Evolutionary conservation across 176 grass and related monocot species (phyloP), one percentile per base, ranked within the genome.

Genomic region (Juncus effusus): DNA sequence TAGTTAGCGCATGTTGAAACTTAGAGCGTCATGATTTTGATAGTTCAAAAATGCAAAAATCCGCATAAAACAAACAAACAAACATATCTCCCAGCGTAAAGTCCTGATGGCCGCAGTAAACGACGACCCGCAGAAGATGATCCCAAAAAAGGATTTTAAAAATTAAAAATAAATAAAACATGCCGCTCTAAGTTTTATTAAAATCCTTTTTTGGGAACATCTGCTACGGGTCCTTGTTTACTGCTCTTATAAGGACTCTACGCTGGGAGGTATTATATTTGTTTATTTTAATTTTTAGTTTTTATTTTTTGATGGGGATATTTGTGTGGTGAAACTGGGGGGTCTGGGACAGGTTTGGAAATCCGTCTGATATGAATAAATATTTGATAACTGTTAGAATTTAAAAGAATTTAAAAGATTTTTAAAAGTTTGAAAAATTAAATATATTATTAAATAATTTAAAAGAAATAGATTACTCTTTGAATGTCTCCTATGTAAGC

Each of bases 61-160:
- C 19, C 1, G 19, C 19, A 28, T 28, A 56, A 10, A 64, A 74
- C 38, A 50, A 37, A 76, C 45, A 82, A 59, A 47, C 36, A 74
- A 59, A 77, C 56, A 16, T 77, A 96, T 87, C 88, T 86, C 77
- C 93, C 93, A 96, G 16, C 93, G 88, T 55, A 96, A 42, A 69
- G 93, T 91, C 77, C 93, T 88, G 65, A 96, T 96, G 63, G 93
- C 93, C 79, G 93, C 93, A 4, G 93, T 96, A 73, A 96, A 96
- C 56, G 91, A 87, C 53, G 93, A 96, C 61, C 93, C 93, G 65
- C 91, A 96, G 80, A 28, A 28, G 8, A 92, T 96, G 88, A 87
- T 87, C 62, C 74, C 82, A 53, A 96, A 92, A 61, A 79, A 87
- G 62, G 62, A 91, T 73, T 38, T 88, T 38, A 96, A 86, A 62